Base-by-base conservation (phyloP, 768 basidiomycete genomes). In the Boletus pseudo-olivaceus region DNA sequence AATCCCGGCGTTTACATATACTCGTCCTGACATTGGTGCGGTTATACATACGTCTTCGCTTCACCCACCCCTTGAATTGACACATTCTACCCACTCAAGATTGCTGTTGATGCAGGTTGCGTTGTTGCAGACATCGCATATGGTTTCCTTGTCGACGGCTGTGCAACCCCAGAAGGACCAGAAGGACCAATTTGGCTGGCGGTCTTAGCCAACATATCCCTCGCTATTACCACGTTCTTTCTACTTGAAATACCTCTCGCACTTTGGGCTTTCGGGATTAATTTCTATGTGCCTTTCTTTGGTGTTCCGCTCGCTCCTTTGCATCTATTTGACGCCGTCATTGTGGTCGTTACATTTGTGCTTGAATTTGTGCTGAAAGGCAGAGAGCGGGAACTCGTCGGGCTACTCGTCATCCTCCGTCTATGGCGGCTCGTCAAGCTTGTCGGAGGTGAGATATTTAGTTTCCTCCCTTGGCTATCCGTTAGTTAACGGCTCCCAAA, bases 381-480 rank as follows among this genome's bases (percentile, higher is more conserved):
- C 3, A 77, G 72, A 49, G 86, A 88, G 64, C 73, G 82, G 55
- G 88, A 93, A 62, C 76, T 92, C 20, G 86, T 84, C 1, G 80
- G 78, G 7, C 71, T 93, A 26, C 78, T 93, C 33, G 77, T 93
- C 39, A 72, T 87, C 19, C 73, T 93, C 29, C 90, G 90, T 69
- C 68, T 93, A 14, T 91, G 91, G 90, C 78, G 90, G 26, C 73
- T 93, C 32, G 80, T 92, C 26, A 90, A 91, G 65, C 75, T 93
- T 12, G 83, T 90, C 10, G 79, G 79, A 68, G 81, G 80, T 80
- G 53, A 43, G 63, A 69, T 48, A 7, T 26, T 26, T 14, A 26
- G 32, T 32, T 34, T 47, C 38, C n/a, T 20, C 48, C 17, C 15
- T 32, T 26, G 30, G 11, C 11, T 23, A 6, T 33, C 38, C 42